phyloP scores from a whole-genome alignment of 306 rosid species.

The Cyamopsis tetragonoloba region DNA sequence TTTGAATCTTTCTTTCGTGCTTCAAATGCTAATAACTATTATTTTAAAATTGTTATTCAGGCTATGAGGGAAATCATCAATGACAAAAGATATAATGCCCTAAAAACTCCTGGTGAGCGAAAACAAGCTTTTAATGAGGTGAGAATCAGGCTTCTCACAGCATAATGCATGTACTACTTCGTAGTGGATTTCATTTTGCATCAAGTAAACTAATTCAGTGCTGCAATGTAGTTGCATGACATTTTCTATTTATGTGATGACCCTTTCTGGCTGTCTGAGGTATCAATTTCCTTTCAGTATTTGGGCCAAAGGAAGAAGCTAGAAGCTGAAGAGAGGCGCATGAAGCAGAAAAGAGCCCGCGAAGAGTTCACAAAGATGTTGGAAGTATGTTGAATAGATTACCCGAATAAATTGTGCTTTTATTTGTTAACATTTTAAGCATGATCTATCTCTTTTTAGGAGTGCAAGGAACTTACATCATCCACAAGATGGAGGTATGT shows the following conservation, averaged over 20 bases:
- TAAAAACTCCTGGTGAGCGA: constrained; percentile 95
- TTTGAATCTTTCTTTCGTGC: neutral
- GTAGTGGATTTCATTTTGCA: constrained; percentile 1
- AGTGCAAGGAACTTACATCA: constrained; percentile 88
- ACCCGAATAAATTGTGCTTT: constrained; percentile 8
- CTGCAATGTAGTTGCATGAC: neutral
- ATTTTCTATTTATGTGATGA: neutral
- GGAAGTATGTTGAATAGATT: constrained; percentile 64
- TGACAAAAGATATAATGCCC: constrained; percentile 90
- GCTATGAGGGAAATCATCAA: constrained; percentile 92
- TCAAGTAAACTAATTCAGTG: constrained; percentile 7
- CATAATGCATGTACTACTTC: constrained; percentile 4
- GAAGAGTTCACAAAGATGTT: constrained; percentile 97
- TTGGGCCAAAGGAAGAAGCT: constrained; percentile 95
- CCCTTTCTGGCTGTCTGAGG: constrained; percentile 17
- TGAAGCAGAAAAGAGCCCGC: constrained; percentile 89
- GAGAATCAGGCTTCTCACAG: constrained; percentile 18
- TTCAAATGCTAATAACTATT: constrained; percentile 30
- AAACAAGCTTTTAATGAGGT: constrained; percentile 99
- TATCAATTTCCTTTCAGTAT: constrained; percentile 54
- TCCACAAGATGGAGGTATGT: constrained; percentile 87
- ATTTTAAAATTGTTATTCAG: constrained; percentile 41
- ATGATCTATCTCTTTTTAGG: constrained; percentile 62
- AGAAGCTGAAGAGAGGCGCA: constrained; percentile 97
- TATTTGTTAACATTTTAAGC: constrained; percentile 11